Evolutionary conservation across 768 basidiomycete species (phyloP).

Genomic region (Pleurotus djamor): DNA sequence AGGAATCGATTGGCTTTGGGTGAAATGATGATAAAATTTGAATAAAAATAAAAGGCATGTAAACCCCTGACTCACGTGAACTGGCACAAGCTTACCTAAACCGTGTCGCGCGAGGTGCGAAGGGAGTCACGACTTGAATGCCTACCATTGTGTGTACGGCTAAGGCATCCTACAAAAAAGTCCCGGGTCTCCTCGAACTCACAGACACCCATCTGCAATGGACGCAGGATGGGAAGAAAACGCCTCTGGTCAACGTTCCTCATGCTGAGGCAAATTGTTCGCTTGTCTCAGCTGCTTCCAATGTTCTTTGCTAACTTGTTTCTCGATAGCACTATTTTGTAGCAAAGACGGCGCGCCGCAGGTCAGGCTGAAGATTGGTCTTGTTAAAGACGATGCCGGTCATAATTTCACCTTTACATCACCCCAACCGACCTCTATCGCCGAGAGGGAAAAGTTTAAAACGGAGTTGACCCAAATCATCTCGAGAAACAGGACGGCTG

Average conservation of each 20-base stretch:
- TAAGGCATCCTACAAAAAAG: slow-evolving; percentile 84
- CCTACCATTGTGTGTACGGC: slow-evolving; percentile 69
- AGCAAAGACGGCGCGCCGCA: slow-evolving; percentile 83
- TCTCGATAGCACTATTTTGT: slow-evolving; percentile 68
- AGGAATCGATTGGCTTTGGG: no score
- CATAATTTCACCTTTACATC: slow-evolving; percentile 84
- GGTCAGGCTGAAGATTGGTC: slow-evolving; percentile 73
- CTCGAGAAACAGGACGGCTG: slow-evolving; percentile 58
- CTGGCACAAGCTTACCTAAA: slow-evolving; percentile 19
- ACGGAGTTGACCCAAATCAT: slow-evolving; percentile 75
- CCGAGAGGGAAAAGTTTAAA: slow-evolving; percentile 84
- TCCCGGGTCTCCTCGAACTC: slow-evolving; percentile 71
- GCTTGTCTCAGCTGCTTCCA: slow-evolving; percentile 19
- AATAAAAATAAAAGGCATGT: no score
- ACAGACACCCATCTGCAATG: slow-evolving; percentile 74
- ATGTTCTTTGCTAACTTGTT: slow-evolving; percentile 11
- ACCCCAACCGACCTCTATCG: slow-evolving; percentile 56
- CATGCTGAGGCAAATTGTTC: slow-evolving; percentile 62
- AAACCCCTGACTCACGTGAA: neutral
- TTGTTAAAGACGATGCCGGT: slow-evolving; percentile 66
- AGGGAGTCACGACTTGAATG: slow-evolving; percentile 34
- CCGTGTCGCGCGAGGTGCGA: slow-evolving; percentile 6
- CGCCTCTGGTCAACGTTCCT: slow-evolving; percentile 61
- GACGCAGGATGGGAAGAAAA: slow-evolving; percentile 71
- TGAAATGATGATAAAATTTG: no score